Conservation (phyloP, 495 filamentous ascomycete species). For the Trichoderma parareesei region DNA sequence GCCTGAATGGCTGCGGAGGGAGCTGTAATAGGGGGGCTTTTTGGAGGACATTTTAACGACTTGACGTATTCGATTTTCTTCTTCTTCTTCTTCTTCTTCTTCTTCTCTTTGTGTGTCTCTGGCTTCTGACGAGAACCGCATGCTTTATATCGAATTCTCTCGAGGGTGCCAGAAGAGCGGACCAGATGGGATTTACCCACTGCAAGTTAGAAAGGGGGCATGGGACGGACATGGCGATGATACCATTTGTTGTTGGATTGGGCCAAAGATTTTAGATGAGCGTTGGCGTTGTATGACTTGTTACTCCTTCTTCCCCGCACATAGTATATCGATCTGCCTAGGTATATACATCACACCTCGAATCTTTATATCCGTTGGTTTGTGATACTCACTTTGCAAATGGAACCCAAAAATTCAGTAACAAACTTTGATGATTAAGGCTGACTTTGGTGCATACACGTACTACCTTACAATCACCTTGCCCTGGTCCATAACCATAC, state of each 20-base stretch:
- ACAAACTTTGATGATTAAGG: too few relatives aligned
- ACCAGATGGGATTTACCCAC: neutral
- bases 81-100: neutral
- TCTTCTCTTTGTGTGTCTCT: neutral
- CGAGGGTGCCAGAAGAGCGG: neutral
- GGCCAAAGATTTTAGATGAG: slow-evolving; percentile 11
- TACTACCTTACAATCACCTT: too few relatives aligned
- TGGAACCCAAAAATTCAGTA: neutral
- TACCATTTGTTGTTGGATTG: slow-evolving; percentile 2
- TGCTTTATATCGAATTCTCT: neutral
- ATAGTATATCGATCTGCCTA: neutral
- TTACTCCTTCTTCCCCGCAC: slow-evolving; percentile 13
- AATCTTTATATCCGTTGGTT: neutral
- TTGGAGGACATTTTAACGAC: neutral
- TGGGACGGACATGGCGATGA: slow-evolving; percentile 5
- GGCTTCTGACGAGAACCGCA: neutral
- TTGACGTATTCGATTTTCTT: neutral
- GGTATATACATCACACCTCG: neutral
- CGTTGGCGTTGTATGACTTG: slow-evolving; percentile 22
- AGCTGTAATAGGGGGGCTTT: neutral
- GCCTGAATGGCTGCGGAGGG: slow-evolving; percentile 4
- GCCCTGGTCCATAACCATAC: too few relatives aligned
- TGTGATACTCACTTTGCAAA: neutral
- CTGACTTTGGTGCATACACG: too few relatives aligned
- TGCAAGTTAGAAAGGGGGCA: neutral